Percentiles rank a stretch among this genome's conserved stretches.
phyloP scores from a whole-genome alignment of 2,329 filamentous ascomycete species.

The Microascus cirrosus region DNA sequence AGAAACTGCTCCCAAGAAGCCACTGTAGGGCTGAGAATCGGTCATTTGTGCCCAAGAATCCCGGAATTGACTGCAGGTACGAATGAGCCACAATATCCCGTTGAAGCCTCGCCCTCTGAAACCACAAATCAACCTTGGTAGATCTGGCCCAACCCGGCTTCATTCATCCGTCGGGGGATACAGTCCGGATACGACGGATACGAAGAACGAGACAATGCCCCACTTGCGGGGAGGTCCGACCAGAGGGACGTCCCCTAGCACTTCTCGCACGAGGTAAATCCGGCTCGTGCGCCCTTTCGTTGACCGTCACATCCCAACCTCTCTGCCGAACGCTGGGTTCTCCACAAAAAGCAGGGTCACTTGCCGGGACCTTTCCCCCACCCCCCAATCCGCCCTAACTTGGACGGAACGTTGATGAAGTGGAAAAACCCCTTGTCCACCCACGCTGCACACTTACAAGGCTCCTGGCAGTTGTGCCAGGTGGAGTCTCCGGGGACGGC shows the following conservation, averaged over 20 bases:
- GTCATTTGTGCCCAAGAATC: not conserved
- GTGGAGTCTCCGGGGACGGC: not conserved
- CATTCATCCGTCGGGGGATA: not conserved
- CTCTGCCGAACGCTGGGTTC: not conserved
- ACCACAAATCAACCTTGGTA: not conserved
- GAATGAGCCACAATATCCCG: not conserved
- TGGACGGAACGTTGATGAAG: not conserved
- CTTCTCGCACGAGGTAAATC: not conserved
- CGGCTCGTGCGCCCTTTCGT: not conserved
- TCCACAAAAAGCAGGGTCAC: not conserved
- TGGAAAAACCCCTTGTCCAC: not conserved
- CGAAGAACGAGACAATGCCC: too few species aligned
- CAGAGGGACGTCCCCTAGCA: too few species aligned
- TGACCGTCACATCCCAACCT: not conserved
- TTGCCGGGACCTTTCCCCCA: not conserved
- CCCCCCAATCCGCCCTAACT: not conserved
- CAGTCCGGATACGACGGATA: too few species aligned
- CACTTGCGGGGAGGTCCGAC: too few species aligned
- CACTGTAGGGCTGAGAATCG: slow-evolving; percentile 1
- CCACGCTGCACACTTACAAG: not conserved
- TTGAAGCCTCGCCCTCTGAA: not conserved
- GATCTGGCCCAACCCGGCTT: not conserved
- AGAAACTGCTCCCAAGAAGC: not conserved
- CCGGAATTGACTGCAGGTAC: not conserved
- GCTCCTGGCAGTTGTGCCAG: too few species aligned